Conservation (phyloP, 768 basidiomycete genomes). For the Rhodocollybia butyracea region DNA sequence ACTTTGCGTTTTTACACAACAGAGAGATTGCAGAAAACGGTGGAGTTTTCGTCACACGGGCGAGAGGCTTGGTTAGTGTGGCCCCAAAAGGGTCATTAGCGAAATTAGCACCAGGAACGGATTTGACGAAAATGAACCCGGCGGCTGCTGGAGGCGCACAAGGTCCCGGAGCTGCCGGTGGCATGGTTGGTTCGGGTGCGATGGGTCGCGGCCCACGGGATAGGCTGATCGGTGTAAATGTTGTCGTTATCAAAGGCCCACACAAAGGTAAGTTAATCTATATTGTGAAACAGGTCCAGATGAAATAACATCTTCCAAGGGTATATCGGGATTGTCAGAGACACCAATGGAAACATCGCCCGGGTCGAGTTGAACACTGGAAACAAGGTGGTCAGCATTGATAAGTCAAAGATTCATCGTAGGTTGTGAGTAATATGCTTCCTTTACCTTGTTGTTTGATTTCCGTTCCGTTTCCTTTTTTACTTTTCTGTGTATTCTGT, state of each 20-base stretch:
- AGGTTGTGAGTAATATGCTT: constrained; percentile 72
- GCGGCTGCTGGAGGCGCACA: constrained; percentile 41
- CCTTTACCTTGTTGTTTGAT: not conserved
- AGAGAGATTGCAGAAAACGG: constrained; percentile 88
- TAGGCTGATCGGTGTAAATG: constrained; percentile 73
- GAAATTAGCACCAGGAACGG: constrained; percentile 44
- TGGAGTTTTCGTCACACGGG: constrained; percentile 91
- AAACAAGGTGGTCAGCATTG: constrained; percentile 86
- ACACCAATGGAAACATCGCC: constrained; percentile 81
- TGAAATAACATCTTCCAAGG: too few species aligned
- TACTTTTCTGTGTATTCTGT: not conserved
- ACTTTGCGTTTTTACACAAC: constrained; percentile 92
- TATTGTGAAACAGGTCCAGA: too few species aligned
- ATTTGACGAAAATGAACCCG: constrained; percentile 92
- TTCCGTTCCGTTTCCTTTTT: not conserved
- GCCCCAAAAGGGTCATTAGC: constrained; percentile 78
- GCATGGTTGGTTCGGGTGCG: constrained; percentile 75
- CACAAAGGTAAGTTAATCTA: too few species aligned
- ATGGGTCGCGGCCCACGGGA: constrained; percentile 83
- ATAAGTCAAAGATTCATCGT: constrained; percentile 72
- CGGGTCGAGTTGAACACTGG: constrained; percentile 89
- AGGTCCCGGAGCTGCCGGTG: constrained; percentile 39
- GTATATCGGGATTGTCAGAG: constrained; percentile 89
- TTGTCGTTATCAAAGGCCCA: constrained; percentile 81
- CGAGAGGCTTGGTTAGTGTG: constrained; percentile 76